These are phyloP conservation scores for Tephrocybe sp. DNA, from an alignment of 768 basidiomycete genomes.

Conservation along the genomic window DNA sequence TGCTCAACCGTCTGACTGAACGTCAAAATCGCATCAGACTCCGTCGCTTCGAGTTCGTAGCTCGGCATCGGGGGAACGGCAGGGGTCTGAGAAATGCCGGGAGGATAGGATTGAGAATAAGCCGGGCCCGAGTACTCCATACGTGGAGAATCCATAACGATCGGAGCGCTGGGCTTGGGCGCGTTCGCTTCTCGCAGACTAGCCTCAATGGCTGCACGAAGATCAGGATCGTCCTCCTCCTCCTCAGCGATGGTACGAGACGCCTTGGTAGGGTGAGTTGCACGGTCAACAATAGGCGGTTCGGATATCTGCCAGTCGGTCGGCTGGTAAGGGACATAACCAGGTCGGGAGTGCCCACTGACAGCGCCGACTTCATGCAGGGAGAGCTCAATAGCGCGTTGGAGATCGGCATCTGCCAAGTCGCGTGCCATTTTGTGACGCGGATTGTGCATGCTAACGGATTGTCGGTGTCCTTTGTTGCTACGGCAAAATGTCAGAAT, in stretches of 20 bases:
- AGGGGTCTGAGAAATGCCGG: slow-evolving; percentile 36
- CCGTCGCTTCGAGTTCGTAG: slow-evolving; percentile 79
- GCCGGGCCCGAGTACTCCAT: slow-evolving; percentile 38
- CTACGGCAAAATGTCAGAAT: slow-evolving; percentile 18
- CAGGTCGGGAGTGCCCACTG: slow-evolving; percentile 47
- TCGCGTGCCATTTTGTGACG: slow-evolving; percentile 59
- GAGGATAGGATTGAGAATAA: slow-evolving; percentile 45
- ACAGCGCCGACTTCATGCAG: slow-evolving; percentile 69
- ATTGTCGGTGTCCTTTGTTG: slow-evolving; percentile 52
- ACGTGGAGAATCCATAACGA: slow-evolving; percentile 50
- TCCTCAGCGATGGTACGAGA: slow-evolving; percentile 28
- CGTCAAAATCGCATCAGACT: slow-evolving; percentile 83
- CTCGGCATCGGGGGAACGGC: slow-evolving; percentile 56
- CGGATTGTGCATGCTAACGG: slow-evolving; percentile 49
- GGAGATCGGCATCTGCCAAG: slow-evolving; percentile 81
- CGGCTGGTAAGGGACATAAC: slow-evolving; percentile 70
- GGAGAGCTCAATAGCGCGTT: slow-evolving; percentile 90
- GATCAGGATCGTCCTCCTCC: slow-evolving; percentile 90
- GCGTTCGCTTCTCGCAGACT: slow-evolving; percentile 83
- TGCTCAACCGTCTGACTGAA: slow-evolving; percentile 91
- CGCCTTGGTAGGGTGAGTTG: slow-evolving; percentile 36
- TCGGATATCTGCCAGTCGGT: slow-evolving; percentile 61
- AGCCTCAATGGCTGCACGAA: slow-evolving; percentile 93
- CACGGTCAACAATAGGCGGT: slow-evolving; percentile 65
- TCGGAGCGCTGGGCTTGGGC: slow-evolving; percentile 76